Conservation (phyloP, 2,329 filamentous ascomycete genomes). For the Dryadomyces quercivorus region DNA sequence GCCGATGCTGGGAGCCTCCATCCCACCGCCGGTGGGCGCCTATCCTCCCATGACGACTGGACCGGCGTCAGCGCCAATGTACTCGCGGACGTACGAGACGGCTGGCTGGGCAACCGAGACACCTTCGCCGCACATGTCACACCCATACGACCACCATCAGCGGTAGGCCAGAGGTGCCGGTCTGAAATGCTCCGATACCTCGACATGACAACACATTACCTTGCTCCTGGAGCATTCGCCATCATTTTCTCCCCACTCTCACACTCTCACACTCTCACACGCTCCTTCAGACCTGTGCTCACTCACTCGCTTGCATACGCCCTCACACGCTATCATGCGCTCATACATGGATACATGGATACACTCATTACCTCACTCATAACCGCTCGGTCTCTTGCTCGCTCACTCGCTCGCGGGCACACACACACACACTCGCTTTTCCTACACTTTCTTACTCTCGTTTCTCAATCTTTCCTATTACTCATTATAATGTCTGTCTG, state of each 20-base stretch:
- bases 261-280: too few species aligned
- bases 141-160: conserved; percentile 57
- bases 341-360: neutral
- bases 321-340: neutral
- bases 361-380: neutral
- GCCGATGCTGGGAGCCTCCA: conserved; percentile 1
- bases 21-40: conserved; percentile 1
- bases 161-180: conserved; percentile 61
- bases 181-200: neutral
- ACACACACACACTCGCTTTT: neutral
- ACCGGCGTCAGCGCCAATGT: neutral
- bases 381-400: neutral
- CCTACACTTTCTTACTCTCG: neutral
- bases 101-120: conserved; percentile 9
- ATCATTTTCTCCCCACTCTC: neutral
- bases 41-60: neutral
- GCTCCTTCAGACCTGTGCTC: too few species aligned
- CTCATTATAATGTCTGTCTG: neutral
- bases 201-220: neutral
- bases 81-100: conserved; percentile 13
- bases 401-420: neutral
- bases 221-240: neutral
- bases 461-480: neutral
- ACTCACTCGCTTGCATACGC: too few species aligned
- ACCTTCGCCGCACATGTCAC: neutral